Base-by-base conservation (phyloP, 2,329 filamentous ascomycete genomes). In the Sarocladium strictum region DNA sequence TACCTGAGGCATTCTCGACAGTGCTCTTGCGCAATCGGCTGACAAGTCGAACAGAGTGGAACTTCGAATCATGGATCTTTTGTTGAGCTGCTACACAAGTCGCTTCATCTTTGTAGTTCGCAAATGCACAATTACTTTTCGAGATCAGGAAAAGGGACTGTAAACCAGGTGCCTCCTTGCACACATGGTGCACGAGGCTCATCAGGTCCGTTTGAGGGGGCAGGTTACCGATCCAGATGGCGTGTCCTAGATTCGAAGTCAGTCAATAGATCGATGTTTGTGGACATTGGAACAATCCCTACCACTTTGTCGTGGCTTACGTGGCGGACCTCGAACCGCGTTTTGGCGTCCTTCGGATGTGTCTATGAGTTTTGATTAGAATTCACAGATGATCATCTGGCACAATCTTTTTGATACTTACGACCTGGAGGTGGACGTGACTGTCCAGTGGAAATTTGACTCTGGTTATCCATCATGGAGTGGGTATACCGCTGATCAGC, bases 101-200 rank as follows among this genome's bases (percentile, higher is more conserved):
- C 2, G 76, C 72, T 63, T 96, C 91, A 52, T 90, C 87, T 58
- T 86, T 89, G 68, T 95, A 97, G 65, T 97, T 97, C 60, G 96
- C 90, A 72, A 97, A 97, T 0, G 92, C 93, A 65, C 93, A 97
- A 66, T 97, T 97, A 67, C 92, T 97, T 69, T 97, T 97, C 0
- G 92, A 93, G 38, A 97, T 97, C 33, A 97, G 74, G 61, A 97
- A 97, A 0, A 97, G 75, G 47, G 91, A 96, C 66, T 96, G 89
- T 21, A 97, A 83, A 1, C 91, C 81, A 0, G 78, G 80, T 0
- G 90, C 86, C 60, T 92, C 87, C 58, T 83, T 84, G 58, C 89
- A 95, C 56, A 97, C 94, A 66, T 97, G 89, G 57, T 94, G 84
- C 53, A 97, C 96, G n/a, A 97, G 74, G 56, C 82, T 87, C 70